Evolutionary conservation across 2,329 filamentous ascomycete genomes (phyloP).

Genomic region (Talaromyces sp.): DNA sequence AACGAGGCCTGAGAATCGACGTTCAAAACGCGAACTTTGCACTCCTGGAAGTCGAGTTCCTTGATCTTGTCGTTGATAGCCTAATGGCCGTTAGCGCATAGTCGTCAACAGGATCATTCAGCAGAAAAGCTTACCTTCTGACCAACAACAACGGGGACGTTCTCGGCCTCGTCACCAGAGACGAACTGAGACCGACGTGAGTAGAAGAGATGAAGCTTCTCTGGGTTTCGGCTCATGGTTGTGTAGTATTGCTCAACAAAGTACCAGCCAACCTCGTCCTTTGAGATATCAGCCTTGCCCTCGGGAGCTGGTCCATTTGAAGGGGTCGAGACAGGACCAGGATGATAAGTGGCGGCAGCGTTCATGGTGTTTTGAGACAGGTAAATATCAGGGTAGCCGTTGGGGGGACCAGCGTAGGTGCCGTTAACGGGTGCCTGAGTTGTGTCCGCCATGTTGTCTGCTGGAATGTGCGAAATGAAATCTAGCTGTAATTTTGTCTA

Average conservation of each 20-base stretch:
- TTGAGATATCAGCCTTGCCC: conserved; percentile 54
- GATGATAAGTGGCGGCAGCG: conserved; percentile 38
- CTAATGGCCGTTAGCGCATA: conserved; percentile 46
- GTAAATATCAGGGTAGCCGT: conserved; percentile 36
- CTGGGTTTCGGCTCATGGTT: conserved; percentile 87
- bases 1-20: conserved; percentile 93
- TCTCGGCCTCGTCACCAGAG: conserved; percentile 84
- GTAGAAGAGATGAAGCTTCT: conserved; percentile 95
- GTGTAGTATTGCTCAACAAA: conserved; percentile 99
- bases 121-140: conserved; percentile 64
- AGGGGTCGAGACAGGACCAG: conserved; percentile 39
- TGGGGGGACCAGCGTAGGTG: conserved; percentile 41
- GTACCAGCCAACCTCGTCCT: conserved; percentile 98
- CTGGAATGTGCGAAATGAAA: not conserved
- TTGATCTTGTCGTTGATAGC: conserved; percentile 93
- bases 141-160: conserved; percentile 80
- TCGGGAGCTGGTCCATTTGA: conserved; percentile 37
- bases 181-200: conserved; percentile 94
- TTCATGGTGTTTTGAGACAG: conserved; percentile 33
- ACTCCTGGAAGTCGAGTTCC: conserved; percentile 88
- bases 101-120: not conserved
- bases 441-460: conserved; percentile 39
- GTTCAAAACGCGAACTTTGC: conserved; percentile 97
- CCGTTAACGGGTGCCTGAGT: conserved; percentile 42
- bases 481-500: not conserved